Percentiles rank a stretch among this genome's conserved stretches.
phyloP scores from a whole-genome alignment of 2,329 filamentous ascomycete species.

The Curvularia lunata region DNA sequence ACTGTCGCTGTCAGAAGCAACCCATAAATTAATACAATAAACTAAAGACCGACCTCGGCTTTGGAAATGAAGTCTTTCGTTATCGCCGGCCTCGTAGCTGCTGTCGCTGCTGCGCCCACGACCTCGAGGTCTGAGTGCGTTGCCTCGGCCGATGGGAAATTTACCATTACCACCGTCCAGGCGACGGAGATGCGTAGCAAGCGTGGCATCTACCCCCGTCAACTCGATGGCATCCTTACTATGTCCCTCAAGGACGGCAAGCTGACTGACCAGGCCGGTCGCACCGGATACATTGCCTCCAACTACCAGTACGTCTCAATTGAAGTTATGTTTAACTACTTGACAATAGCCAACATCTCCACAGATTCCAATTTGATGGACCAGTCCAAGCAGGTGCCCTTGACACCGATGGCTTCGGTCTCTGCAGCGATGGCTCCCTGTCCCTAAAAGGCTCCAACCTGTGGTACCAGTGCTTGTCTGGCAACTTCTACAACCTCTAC shows the following conservation, averaged over 20 bases:
- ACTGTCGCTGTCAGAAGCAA: conserved; percentile 22
- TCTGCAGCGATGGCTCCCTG: conserved; percentile 71
- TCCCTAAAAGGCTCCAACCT: conserved; percentile 66
- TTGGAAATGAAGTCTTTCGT: conserved; percentile 43
- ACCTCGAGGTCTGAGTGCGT: conserved; percentile 59
- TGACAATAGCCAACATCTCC: conserved; percentile 9
- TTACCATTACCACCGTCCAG: conserved; percentile 65
- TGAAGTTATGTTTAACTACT: too few relatives aligned
- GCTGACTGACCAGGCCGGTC: conserved; percentile 68
- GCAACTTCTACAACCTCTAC: conserved; percentile 83
- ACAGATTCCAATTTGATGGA: conserved; percentile 51
- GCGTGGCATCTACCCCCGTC: conserved; percentile 37
- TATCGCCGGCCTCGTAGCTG: conserved; percentile 38
- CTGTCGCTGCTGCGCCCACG: conserved; percentile 37
- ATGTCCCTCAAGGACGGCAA: conserved; percentile 68
- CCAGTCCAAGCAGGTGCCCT: conserved; percentile 69
- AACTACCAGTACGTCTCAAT: conserved; percentile 67
- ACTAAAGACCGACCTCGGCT: conserved; percentile 13
- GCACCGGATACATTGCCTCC: conserved; percentile 78
- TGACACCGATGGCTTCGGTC: conserved; percentile 74
- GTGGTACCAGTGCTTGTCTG: conserved; percentile 78
- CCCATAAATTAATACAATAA: conserved; percentile 14
- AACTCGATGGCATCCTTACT: conserved; percentile 58
- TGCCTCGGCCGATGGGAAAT: conserved; percentile 59
- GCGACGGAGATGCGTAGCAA: conserved; percentile 42